Base-by-base conservation (phyloP, 1,284 basidiomycete genomes). In the Veloboletus limbatus region DNA sequence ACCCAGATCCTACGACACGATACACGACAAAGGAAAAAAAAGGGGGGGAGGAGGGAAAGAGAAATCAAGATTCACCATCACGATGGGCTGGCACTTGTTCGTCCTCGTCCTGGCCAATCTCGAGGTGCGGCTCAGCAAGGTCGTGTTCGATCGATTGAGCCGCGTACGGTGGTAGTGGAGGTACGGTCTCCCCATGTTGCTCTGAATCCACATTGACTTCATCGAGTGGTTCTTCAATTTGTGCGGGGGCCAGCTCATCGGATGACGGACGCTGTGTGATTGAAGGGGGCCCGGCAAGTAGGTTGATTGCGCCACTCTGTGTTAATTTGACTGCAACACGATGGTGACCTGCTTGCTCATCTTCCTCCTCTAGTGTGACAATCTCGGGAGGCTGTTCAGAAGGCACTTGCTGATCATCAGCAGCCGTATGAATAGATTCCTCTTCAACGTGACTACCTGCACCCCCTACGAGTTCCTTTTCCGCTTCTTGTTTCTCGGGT, bases 221-320 rank as follows among this genome's bases (percentile, higher is more conserved):
- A n/a, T 53, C 48, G 8, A 51, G 42, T 3, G 30, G 33, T 45
- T 43, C 51, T 33, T 51, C 21, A 2, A 39, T 30, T 9, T 26
- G 40, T 3, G 17, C 28, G 18, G 14, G 11, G 17, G 33, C 33
- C 2, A 24, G 39, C 33, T 61, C 57, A 8, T 52, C 43, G 11
- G 40, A 16, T 3, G 53, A 47, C 25, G 53, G 56, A 26, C 64
- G 67, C 9, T 59, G 65, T 4, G 72, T 68, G 43, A 70, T 66
- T 8, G 68, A 67, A 0, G 67, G 55, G 10, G 37, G 53, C 17
- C 56, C 66, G 14, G 75, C 70, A 48, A 83, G 74, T 2, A 81
- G 79, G 57, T 84, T 85, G 56, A 83, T 68, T 20, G 78, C 85
- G 10, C 82, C 84, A 70, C 79, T 81, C 65, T 81, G 78, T 3